phyloP scores from a whole-genome alignment of 1,284 basidiomycete genomes.

The Tilletia indica region DNA sequence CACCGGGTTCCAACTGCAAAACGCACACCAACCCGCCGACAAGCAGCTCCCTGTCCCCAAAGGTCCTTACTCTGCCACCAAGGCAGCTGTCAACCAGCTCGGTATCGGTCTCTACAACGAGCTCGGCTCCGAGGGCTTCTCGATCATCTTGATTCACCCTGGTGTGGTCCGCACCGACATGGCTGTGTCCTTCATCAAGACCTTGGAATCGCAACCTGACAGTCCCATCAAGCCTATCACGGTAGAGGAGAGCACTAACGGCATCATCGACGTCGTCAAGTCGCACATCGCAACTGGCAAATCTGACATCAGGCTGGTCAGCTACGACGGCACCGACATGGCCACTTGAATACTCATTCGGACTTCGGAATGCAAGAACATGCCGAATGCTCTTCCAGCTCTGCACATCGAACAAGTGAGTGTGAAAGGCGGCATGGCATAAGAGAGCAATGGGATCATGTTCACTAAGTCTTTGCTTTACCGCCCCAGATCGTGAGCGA shows the following conservation, averaged over 20 bases:
- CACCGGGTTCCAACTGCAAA: neutral
- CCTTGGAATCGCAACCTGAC: neutral
- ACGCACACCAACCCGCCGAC: neutral
- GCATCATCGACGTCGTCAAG: constrained; percentile 18
- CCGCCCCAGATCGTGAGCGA: constrained; percentile 22
- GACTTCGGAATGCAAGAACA: constrained; percentile 49
- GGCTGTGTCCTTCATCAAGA: neutral
- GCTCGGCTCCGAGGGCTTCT: constrained; percentile 23
- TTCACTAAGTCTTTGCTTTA: constrained; percentile 26
- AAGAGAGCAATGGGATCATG: neutral
- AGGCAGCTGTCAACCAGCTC: constrained; percentile 22
- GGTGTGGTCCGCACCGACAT: constrained; percentile 23
- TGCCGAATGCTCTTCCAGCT: constrained; percentile 52
- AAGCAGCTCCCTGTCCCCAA: neutral
- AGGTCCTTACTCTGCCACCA: constrained; percentile 18
- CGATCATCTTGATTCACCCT: constrained; percentile 21
- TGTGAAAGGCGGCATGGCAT: neutral
- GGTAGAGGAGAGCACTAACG: neutral
- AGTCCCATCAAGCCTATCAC: neutral
- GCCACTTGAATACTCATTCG: too few species aligned
- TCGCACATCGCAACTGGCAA: constrained; percentile 6
- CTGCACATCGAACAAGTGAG: constrained; percentile 51
- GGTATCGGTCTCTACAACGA: constrained; percentile 20
- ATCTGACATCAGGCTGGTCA: constrained; percentile 17
- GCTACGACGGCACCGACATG: constrained; percentile 6